Evolutionary conservation across 2,329 filamentous ascomycete species (phyloP).

Genomic region (Colletotrichum eleusines): DNA sequence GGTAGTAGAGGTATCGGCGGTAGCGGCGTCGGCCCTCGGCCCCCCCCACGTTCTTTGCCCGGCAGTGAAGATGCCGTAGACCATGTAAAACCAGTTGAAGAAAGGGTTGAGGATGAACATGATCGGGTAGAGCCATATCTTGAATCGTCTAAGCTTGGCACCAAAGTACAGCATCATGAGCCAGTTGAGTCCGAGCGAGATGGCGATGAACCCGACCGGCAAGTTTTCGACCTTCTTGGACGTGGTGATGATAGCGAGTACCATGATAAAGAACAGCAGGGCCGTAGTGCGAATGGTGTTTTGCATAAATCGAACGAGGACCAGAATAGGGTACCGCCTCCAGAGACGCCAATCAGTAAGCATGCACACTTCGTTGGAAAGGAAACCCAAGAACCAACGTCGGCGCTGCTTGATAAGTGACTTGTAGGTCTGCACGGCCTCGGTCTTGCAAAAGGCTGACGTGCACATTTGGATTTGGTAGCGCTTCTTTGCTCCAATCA

Average conservation of each 20-base stretch:
- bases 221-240: constrained; percentile 82
- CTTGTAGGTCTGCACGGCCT: constrained; percentile 89
- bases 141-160: constrained; percentile 85
- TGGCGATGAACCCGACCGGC: constrained; percentile 92
- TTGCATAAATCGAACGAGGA: constrained; percentile 90
- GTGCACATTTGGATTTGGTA: constrained; percentile 99
- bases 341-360: constrained; percentile 93
- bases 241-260: constrained; percentile 87
- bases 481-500: constrained; percentile 93
- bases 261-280: constrained; percentile 93
- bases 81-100: constrained; percentile 99
- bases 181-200: constrained; percentile 95
- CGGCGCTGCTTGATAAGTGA: constrained; percentile 94
- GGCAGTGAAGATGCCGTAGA: constrained; percentile 95
- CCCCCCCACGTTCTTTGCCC: constrained; percentile 97
- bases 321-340: constrained; percentile 89
- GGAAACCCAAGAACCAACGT: constrained; percentile 96
- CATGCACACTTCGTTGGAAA: constrained; percentile 99
- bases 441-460: constrained; percentile 97
- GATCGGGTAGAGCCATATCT: constrained; percentile 93
- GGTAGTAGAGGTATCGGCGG: constrained; percentile 80
- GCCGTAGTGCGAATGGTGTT: constrained; percentile 97
- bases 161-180: constrained; percentile 97
- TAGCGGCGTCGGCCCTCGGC: constrained; percentile 87
- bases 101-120: constrained; percentile 98